Evolutionary conservation across 148 eudicot species (phyloP).

Genomic region (Bassia scoparia): DNA sequence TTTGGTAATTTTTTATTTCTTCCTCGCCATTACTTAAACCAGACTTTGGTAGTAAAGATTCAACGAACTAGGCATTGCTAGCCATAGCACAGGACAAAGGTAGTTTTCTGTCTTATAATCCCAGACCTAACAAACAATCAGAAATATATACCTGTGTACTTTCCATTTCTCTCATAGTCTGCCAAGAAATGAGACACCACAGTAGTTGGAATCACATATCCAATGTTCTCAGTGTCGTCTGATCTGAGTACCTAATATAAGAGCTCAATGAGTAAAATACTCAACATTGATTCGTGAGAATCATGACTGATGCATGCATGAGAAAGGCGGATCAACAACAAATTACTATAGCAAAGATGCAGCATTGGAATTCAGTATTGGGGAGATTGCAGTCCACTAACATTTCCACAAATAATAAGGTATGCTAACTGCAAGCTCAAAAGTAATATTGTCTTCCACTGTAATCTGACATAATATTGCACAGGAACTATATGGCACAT

Average conservation of each 20-base stretch:
- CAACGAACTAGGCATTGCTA: not conserved
- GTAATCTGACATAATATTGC: not conserved
- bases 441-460: not conserved
- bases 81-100: not conserved
- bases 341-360: not conserved
- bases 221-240: conserved; percentile 90
- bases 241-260: conserved; percentile 77
- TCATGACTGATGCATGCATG: not conserved
- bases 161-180: conserved; percentile 87
- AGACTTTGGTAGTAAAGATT: not conserved
- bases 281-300: not conserved
- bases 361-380: not conserved
- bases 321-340: not conserved
- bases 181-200: conserved; percentile 90
- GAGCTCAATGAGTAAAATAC: conserved; percentile 19
- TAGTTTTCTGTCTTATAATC: not conserved
- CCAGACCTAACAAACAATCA: not conserved
- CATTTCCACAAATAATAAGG: not conserved
- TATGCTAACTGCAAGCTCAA: not conserved
- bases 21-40: not conserved
- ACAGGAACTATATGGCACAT: conserved; percentile 6
- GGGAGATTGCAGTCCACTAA: not conserved
- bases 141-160: conserved; percentile 62
- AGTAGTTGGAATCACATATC: conserved; percentile 90
- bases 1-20: no score